phyloP scores from a whole-genome alignment of 176 grass and related monocot species.

The Thalia dealbata region DNA sequence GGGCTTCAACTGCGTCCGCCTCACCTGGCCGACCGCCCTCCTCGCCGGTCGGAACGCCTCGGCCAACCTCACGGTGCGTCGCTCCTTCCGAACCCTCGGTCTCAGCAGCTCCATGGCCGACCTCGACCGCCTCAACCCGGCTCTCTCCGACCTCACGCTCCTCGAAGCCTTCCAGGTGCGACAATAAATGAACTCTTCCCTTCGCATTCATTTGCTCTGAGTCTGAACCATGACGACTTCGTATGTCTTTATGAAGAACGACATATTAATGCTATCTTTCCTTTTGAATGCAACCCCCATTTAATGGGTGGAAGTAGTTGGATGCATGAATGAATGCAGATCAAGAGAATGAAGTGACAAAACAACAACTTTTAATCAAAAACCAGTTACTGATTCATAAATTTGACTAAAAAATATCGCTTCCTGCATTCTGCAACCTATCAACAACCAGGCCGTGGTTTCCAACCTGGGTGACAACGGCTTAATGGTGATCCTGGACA shows the following conservation, averaged over 20 bases:
- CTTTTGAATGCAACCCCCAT: neutral
- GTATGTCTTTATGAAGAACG: too few species aligned
- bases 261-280: neutral
- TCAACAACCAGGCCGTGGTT: conserved; percentile 45
- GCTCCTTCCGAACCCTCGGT: conserved; percentile 53
- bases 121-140: conserved; percentile 48
- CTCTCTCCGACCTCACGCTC: conserved; percentile 52
- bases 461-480: conserved; percentile 44
- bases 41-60: conserved; percentile 47
- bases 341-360: too few species aligned
- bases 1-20: conserved; percentile 83
- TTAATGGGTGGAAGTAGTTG: too few species aligned
- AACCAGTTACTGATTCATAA: too few species aligned
- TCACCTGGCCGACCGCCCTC: conserved; percentile 73
- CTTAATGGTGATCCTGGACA: conserved; percentile 88
- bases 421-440: too few species aligned
- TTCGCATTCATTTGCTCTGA: neutral
- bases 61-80: conserved; percentile 42
- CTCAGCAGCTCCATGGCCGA: conserved; percentile 5
- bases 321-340: too few species aligned
- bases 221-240: neutral
- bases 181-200: neutral
- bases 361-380: too few species aligned
- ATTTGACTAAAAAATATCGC: too few species aligned
- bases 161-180: conserved; percentile 64